These are phyloP conservation scores for Rhodamnia argentea DNA, from an alignment of 345 rosid genomes.

Conservation along the genomic window DNA sequence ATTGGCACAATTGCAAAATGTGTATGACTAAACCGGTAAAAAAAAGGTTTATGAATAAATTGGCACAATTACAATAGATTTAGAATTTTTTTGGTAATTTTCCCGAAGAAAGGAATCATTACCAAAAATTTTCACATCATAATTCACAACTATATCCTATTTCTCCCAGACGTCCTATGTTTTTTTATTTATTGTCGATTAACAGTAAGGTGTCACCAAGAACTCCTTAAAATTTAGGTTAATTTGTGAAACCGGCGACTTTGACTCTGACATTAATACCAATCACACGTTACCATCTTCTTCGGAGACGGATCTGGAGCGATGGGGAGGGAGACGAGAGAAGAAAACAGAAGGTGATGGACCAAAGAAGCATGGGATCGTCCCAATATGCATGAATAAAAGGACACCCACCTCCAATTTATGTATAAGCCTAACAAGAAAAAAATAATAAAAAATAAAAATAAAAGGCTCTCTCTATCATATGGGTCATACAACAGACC, in stretches of 20 bases:
- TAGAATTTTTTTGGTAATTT: too few relatives aligned
- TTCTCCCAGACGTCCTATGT: not conserved
- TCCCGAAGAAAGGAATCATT: not conserved
- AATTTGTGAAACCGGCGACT: not conserved
- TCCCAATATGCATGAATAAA: too few relatives aligned
- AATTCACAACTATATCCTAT: not conserved
- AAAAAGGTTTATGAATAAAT: too few relatives aligned
- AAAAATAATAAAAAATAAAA: not conserved
- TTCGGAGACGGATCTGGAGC: not conserved
- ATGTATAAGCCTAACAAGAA: not conserved
- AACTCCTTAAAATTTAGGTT: not conserved
- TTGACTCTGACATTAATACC: not conserved
- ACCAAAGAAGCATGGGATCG: not conserved
- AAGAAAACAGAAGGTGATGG: not conserved
- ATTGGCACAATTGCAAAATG: too few relatives aligned
- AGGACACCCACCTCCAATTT: not conserved
- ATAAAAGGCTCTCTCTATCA: not conserved
- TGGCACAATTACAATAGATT: too few relatives aligned
- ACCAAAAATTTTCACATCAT: not conserved
- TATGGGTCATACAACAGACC: not conserved
- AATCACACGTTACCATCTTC: not conserved
- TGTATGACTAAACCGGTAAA: too few relatives aligned
- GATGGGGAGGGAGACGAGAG: not conserved
- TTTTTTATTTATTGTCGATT: not conserved
- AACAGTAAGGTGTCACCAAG: not conserved